These are phyloP conservation scores for Cladosporium sp. DNA, from an alignment of 2,329 filamentous ascomycete species.

Conservation along the genomic window DNA sequence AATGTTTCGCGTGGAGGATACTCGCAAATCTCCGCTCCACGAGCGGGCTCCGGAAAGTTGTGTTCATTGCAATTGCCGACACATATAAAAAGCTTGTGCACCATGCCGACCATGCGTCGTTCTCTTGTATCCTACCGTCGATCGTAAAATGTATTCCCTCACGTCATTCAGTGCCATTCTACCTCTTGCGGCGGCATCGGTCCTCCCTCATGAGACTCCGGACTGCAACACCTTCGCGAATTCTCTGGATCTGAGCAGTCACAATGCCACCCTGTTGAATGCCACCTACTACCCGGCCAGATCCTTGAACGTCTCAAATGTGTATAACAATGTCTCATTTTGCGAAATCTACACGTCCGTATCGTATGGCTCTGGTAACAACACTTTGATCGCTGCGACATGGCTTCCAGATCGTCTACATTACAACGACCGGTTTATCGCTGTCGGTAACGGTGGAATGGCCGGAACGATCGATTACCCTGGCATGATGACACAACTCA, in stretches of 20 bases:
- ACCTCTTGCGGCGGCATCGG: slow-evolving; percentile 1
- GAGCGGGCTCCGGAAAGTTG: background rate
- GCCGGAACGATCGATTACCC: slow-evolving; percentile 24
- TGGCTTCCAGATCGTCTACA: slow-evolving; percentile 23
- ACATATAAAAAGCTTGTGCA: background rate
- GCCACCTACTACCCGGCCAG: slow-evolving; percentile 17
- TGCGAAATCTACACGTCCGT: slow-evolving; percentile 24
- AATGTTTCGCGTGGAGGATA: too few species aligned
- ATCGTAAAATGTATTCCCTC: background rate
- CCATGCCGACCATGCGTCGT: background rate
- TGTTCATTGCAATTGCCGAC: background rate
- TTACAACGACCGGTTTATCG: slow-evolving; percentile 26
- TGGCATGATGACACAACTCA: slow-evolving; percentile 24
- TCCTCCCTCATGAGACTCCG: background rate
- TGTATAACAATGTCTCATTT: slow-evolving; percentile 21
- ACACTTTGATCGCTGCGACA: slow-evolving; percentile 21
- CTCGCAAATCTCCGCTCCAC: too few species aligned
- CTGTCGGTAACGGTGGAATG: slow-evolving; percentile 29
- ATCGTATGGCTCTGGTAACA: slow-evolving; percentile 20
- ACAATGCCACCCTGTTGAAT: slow-evolving; percentile 19
- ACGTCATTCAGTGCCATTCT: background rate
- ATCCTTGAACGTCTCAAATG: slow-evolving; percentile 18
- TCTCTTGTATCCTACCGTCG: background rate
- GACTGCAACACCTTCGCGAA: slow-evolving; percentile 9
- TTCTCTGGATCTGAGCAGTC: slow-evolving; percentile 5